These are phyloP conservation scores for Tetradesmus lagerheimii DNA, from an alignment of 139 green algal species.

Conservation along the genomic window DNA sequence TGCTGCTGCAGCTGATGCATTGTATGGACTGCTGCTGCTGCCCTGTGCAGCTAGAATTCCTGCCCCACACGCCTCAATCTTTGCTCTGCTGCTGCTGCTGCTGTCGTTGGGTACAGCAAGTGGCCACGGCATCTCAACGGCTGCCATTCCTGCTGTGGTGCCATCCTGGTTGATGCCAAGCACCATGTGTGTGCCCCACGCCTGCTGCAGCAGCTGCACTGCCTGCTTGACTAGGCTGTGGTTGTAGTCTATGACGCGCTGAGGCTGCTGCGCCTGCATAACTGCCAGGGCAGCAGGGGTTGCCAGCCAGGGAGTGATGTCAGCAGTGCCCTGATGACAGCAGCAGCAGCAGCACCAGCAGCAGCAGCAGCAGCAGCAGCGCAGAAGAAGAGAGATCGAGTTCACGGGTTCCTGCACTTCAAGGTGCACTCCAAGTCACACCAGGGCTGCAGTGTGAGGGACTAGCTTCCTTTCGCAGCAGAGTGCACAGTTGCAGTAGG, in stretches of 20 bases:
- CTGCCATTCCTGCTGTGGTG: constrained; percentile 46
- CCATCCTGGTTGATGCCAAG: background rate
- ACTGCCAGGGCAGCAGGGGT: constrained; percentile 59
- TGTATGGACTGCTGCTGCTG: background rate
- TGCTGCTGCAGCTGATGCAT: background rate
- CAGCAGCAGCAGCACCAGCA: background rate
- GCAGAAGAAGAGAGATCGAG: no score
- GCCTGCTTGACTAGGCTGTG: constrained; percentile 36
- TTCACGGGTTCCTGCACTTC: no score
- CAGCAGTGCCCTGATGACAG: constrained; percentile 55
- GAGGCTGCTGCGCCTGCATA: constrained; percentile 23
- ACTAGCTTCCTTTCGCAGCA: no score
- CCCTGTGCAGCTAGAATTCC: background rate
- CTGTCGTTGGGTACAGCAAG: background rate
- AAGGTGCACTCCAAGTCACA: no score
- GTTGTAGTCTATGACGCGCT: constrained; percentile 24
- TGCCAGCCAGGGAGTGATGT: constrained; percentile 61
- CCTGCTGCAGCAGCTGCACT: constrained; percentile 44
- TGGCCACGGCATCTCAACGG: constrained; percentile 50
- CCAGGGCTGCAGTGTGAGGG: no score
- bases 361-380: no score
- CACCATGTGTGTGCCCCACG: constrained; percentile 23
- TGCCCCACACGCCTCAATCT: background rate
- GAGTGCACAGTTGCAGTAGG: no score
- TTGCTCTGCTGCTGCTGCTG: constrained; percentile 10